Evolutionary conservation across 768 basidiomycete genomes (phyloP), one percentile per base, ranked within the genome.

Genomic region (Boletus edulis): DNA sequence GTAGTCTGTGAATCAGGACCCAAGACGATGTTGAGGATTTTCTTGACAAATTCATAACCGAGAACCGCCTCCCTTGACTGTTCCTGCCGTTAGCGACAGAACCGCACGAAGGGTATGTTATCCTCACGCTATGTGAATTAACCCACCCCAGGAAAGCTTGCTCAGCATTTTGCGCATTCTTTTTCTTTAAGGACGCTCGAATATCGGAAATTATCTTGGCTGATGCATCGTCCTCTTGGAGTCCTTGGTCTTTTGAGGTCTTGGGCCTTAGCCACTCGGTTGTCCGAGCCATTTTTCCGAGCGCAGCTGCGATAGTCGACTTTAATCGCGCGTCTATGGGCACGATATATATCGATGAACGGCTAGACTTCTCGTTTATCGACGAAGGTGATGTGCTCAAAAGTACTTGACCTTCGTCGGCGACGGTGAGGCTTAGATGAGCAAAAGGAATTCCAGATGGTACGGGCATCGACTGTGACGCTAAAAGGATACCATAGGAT

Each of bases 131-230:
- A 54, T 74, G 70, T 18, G 67, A 69, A 56, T 74, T 68, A 34
- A 80, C 70, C 86, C 88, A 92, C 40, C 78, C 75, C 58, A 82
- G 80, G 63, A 89, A 92, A 5, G 76, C 75, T 12, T 71, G 73
- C 50, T 85, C 83, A 3, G 85, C 88, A 24, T 72, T 76, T 46
- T 83, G 75, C 4, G 78, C 73, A 11, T 76, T 61, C 4, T 77
- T 77, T 32, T 73, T 72, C 39, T 70, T 65, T 56, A 88, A 71
- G 4, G 73, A 75, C 4, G 57, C 56, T 40, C 63, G 65, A 62
- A 88, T 70, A 2, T 64, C 57, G 42, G 64, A 56, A 31, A 84
- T 54, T 12, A 81, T 59, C 24, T 75, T 73, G 17, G 59, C 50
- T 14, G 67, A 46, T 31, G 49, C 66, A 1, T 54, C 62, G 4